Conservation (phyloP, 1,284 basidiomycete species). For the Xerocomus nothofagi region DNA sequence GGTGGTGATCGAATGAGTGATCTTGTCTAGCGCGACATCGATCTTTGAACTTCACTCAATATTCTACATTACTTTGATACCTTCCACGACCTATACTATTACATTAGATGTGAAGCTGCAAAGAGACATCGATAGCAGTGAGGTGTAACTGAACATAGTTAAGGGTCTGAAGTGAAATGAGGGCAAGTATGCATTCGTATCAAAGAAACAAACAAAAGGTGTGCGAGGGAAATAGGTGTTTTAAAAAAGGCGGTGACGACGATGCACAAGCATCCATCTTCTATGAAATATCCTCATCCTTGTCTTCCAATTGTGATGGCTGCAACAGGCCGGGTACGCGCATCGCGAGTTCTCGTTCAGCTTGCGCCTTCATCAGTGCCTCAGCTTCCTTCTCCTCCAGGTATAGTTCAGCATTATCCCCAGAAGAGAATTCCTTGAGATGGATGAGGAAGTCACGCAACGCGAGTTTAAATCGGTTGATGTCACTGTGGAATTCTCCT, state of each 20-base stretch:
- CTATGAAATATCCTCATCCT: slow-evolving; percentile 79
- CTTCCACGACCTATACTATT: slow-evolving; percentile 37
- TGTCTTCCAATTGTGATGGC: slow-evolving; percentile 91
- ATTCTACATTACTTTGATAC: slow-evolving; percentile 33
- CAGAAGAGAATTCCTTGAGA: slow-evolving; percentile 85
- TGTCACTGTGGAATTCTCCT: slow-evolving; percentile 86
- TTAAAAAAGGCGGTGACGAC: background rate
- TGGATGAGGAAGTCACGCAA: slow-evolving; percentile 91
- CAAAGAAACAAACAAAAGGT: slow-evolving; percentile 17
- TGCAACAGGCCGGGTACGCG: slow-evolving; percentile 99
- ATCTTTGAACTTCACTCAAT: slow-evolving; percentile 18
- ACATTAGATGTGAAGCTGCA: slow-evolving; percentile 39
- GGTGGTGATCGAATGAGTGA: slow-evolving; percentile 23
- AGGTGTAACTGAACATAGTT: slow-evolving; percentile 33
- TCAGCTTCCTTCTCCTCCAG: slow-evolving; percentile 96
- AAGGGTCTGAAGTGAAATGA: slow-evolving; percentile 23
- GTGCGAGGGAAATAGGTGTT: slow-evolving; percentile 6
- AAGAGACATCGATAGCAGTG: slow-evolving; percentile 35
- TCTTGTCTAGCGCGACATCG: slow-evolving; percentile 15
- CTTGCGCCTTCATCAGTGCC: slow-evolving; percentile 60
- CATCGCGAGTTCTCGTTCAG: slow-evolving; percentile 87
- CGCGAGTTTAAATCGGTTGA: slow-evolving; percentile 93
- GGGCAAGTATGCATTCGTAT: slow-evolving; percentile 23
- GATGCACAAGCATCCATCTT: slow-evolving; percentile 8
- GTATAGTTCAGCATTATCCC: slow-evolving; percentile 83